These are phyloP conservation scores for Exophiala lecanii-corni DNA, from an alignment of 2,329 filamentous ascomycete species.

Conservation along the genomic window DNA sequence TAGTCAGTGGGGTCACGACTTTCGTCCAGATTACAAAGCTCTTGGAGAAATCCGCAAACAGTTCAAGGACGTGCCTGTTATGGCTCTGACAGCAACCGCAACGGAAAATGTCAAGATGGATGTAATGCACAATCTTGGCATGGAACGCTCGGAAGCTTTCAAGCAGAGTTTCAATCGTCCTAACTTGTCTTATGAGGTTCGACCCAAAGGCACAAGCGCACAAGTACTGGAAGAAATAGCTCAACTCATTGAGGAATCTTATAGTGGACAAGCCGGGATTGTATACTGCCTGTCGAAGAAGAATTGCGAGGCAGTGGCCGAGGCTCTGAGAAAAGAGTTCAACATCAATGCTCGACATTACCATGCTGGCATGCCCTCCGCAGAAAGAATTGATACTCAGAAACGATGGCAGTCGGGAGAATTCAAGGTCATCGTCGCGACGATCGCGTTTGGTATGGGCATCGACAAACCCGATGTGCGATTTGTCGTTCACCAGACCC, in stretches of 20 bases:
- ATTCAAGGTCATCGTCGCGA: constrained; percentile 89
- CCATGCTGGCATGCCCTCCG: constrained; percentile 70
- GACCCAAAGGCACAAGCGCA: constrained; percentile 60
- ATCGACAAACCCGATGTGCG: constrained; percentile 97
- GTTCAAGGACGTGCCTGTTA: constrained; percentile 78
- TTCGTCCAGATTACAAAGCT: constrained; percentile 89
- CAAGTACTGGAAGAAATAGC: constrained; percentile 51
- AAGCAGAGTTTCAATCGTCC: constrained; percentile 95
- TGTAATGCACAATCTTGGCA: constrained; percentile 85
- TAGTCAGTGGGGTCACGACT: constrained; percentile 98
- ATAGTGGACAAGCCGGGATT: constrained; percentile 73
- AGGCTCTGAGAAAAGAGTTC: constrained; percentile 56
- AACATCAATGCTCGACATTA: constrained; percentile 76
- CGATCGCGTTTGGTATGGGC: constrained; percentile 99
- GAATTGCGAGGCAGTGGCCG: constrained; percentile 74
- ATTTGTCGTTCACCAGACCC: constrained; percentile 87
- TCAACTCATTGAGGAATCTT: constrained; percentile 62
- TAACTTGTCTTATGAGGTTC: constrained; percentile 85
- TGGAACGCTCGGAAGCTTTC: constrained; percentile 72
- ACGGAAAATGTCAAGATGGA: constrained; percentile 90
- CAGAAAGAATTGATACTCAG: constrained; percentile 68
- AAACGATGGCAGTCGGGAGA: constrained; percentile 74
- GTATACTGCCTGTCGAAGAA: constrained; percentile 87
- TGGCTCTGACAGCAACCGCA: constrained; percentile 92
- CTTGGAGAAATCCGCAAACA: constrained; percentile 68